Evolutionary conservation across 768 basidiomycete species (phyloP), one percentile per base, ranked within the genome.

Genomic region (Lyophyllum atratum): DNA sequence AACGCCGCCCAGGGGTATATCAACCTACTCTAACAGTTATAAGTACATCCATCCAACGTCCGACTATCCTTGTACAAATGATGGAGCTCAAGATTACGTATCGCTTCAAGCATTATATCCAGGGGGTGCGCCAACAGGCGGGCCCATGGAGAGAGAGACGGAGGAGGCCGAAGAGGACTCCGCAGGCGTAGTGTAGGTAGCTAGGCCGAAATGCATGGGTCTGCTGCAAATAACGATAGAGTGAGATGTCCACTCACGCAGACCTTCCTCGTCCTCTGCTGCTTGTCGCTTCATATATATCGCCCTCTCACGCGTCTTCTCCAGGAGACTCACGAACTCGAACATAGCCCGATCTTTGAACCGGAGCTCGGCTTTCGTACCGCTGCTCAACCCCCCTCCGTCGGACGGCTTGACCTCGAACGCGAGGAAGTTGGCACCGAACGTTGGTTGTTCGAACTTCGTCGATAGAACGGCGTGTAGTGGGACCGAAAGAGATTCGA

Each of bases 281-380:
- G 68, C 66, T 68, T 85, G 84, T 46, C 88, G 75, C 67, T 77
- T 85, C 90, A 91, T 90, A 63, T 86, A 90, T 49, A 90, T 83
- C 15, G 84, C 84, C 46, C 82, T 75, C 73, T 92, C 90, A 49
- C 90, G 81, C 31, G 88, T 83, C 77, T 92, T 92, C 73, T 90
- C 89, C 51, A 93, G 71, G 24, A 84, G 69, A 47, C 80, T 83
- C 34, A 87, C 84, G 63, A 93, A 93, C 66, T 85, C 78, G 64
- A 91, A 90, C 76, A 92, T 83, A 12, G 84, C 81, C 43, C 80
- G 76, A 66, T 89, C 80, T 67, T 80, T 82, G 68, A 90, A 81
- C 54, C 90, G 81, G 39, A 92, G 72, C 70, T 92, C 89, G 3
- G 80, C 82, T 50, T 70, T 80, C 14, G 88, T 87, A 1, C 87